Evolutionary conservation across 1,284 basidiomycete genomes (phyloP).

Genomic region (Tilletia horrida): DNA sequence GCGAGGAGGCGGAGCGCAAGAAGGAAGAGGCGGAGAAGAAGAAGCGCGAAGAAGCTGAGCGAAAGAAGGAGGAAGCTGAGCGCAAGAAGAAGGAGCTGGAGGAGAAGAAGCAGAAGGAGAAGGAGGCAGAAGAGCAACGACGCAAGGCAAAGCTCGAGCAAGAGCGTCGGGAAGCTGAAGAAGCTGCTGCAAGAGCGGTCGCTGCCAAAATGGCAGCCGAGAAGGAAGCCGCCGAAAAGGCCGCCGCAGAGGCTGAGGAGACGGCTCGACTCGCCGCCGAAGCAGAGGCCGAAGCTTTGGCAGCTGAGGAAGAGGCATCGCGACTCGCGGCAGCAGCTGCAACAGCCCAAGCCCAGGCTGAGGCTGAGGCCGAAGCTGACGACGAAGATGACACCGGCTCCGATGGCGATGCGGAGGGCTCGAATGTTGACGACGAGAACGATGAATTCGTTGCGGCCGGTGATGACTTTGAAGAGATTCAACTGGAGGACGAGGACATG

Average conservation of each 20-base stretch:
- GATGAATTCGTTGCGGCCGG: constrained; percentile 4
- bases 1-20: constrained; percentile 8
- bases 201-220: not conserved
- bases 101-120: not conserved
- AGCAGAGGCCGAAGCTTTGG: not conserved
- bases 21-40: not conserved
- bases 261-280: constrained; percentile 3
- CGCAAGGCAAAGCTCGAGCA: not conserved
- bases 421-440: not conserved
- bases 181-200: not conserved
- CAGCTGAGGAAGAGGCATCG: not conserved
- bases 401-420: not conserved
- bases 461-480: not conserved
- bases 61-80: not conserved
- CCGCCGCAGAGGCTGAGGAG: not conserved
- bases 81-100: not conserved
- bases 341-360: not conserved
- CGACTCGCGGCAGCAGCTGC: not conserved
- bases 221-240: constrained; percentile 9
- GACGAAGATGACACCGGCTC: not conserved
- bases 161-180: not conserved
- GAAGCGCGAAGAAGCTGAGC: not conserved
- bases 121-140: constrained; percentile 4
- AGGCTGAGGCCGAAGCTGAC: not conserved
- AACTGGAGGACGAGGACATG: constrained; percentile 9